Evolutionary conservation across 1,284 basidiomycete genomes (phyloP).

Genomic region (Fomitopsis palustris): DNA sequence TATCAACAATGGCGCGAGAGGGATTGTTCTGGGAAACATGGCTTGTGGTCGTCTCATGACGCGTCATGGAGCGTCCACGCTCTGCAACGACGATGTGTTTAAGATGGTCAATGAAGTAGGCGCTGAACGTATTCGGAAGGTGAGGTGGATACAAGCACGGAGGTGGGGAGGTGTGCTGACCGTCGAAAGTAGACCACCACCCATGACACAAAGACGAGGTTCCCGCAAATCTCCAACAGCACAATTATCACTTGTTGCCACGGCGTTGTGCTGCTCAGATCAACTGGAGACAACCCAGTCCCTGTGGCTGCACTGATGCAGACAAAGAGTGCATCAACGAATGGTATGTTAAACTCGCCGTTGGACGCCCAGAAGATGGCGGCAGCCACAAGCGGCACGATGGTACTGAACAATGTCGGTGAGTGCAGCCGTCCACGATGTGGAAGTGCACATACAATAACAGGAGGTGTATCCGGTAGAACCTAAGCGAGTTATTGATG

Average conservation of each 20-base stretch:
- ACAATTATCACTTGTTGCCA: slow-evolving; percentile 76
- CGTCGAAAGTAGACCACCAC: slow-evolving; percentile 29
- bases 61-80: slow-evolving; percentile 14
- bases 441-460: slow-evolving; percentile 38
- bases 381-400: slow-evolving; percentile 66
- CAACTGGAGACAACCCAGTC: slow-evolving; percentile 69
- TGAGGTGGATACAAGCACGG: not conserved
- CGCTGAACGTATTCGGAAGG: not conserved
- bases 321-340: slow-evolving; percentile 70
- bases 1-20: not conserved
- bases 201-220: slow-evolving; percentile 43
- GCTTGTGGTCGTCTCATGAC: slow-evolving; percentile 2
- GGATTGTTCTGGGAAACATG: not conserved
- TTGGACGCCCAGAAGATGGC: slow-evolving; percentile 68
- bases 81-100: slow-evolving; percentile 60
- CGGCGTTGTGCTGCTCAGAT: slow-evolving; percentile 66
- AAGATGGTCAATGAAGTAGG: slow-evolving; percentile 43
- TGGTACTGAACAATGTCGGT: slow-evolving; percentile 41
- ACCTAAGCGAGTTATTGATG: slow-evolving; percentile 42
- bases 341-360: slow-evolving; percentile 54
- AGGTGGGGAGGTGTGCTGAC: slow-evolving; percentile 12
- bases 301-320: slow-evolving; percentile 78
- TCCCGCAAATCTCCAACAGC: slow-evolving; percentile 63
- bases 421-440: not conserved
- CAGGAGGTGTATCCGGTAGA: slow-evolving; percentile 57